Evolutionary conservation across 2,329 filamentous ascomycete species (phyloP).

Genomic region (Phoma sp.): DNA sequence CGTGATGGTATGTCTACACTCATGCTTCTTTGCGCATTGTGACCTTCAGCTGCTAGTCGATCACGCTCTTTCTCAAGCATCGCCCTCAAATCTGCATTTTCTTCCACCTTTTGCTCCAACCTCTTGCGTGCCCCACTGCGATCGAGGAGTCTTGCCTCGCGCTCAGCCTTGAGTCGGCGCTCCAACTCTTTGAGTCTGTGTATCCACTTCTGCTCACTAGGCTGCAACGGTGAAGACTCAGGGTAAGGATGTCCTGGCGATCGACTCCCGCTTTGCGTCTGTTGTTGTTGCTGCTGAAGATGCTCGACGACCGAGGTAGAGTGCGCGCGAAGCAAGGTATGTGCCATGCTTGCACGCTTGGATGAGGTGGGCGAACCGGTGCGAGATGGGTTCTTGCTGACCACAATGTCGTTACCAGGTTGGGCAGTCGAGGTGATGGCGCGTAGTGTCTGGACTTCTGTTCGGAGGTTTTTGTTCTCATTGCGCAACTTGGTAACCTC

Average conservation of each 20-base stretch:
- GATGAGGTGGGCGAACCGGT: constrained; percentile 38
- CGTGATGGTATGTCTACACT: constrained; percentile 23
- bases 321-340: constrained; percentile 62
- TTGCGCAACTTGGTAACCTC: constrained; percentile 65
- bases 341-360: constrained; percentile 55
- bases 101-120: constrained; percentile 74
- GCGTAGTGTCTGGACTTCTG: constrained; percentile 70
- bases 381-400: constrained; percentile 35
- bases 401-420: constrained; percentile 28
- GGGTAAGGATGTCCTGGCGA: constrained; percentile 41
- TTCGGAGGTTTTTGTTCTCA: constrained; percentile 66
- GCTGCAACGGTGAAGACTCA: constrained; percentile 47
- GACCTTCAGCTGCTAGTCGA: constrained; percentile 29
- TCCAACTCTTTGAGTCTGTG: constrained; percentile 87
- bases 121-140: constrained; percentile 81
- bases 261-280: constrained; percentile 5
- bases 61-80: constrained; percentile 66
- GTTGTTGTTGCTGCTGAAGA: constrained; percentile 29
- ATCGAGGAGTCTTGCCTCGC: constrained; percentile 85
- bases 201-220: constrained; percentile 78
- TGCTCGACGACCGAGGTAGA: constrained; percentile 59
- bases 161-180: constrained; percentile 84
- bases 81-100: constrained; percentile 73
- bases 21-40: constrained; percentile 24
- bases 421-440: constrained; percentile 45